Evolutionary conservation across 345 rosid genomes (phyloP), one percentile per base, ranked within the genome.

Genomic region (Sisymbrium irio): DNA sequence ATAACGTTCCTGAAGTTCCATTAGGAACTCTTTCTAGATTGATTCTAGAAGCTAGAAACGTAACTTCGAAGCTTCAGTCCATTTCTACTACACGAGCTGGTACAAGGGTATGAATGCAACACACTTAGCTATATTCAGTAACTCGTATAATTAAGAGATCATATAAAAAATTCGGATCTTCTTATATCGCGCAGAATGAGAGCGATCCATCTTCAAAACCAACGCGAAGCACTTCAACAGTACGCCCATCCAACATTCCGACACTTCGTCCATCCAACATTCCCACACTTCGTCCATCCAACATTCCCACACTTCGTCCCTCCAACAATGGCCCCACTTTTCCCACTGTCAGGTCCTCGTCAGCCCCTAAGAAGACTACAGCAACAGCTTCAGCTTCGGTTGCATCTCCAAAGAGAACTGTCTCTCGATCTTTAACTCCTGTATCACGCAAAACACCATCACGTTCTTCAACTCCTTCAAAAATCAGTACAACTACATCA

Each of bases 11-110:
- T 13, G 79, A 76, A 69, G 79, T 62, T 35, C 55, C 79, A n/a
- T 33, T 69, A 8, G 69, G 69, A 68, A 47, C 64, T 25, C 75
- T 68, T 14, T 62, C 74, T 55, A 54, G 74, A 44, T 63, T 70
- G 51, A 65, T 76, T 76, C 71, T 76, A 36, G 75, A 69, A 76
- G 79, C 75, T 62, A 62, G 71, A 76, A 69, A 76, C 4, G 47
- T 67, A 19, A 35, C 71, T 62, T 37, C 44, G 0, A 69, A 76
- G 71, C 36, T 45, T 69, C 79, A 55, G 6, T 17, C 79, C 27
- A 27, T 62, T 55, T 62, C 79, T 44, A 69, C 58, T 18, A 55
- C 64, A 62, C 62, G 11, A 20, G 15, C 32, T 62, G 50, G 6
- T 27, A 15, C 58, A 69, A 69, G 17, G 69, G 74, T 75, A 75